These are phyloP conservation scores for Sedum album DNA, from an alignment of 164 flowering plant species.

Conservation along the genomic window DNA sequence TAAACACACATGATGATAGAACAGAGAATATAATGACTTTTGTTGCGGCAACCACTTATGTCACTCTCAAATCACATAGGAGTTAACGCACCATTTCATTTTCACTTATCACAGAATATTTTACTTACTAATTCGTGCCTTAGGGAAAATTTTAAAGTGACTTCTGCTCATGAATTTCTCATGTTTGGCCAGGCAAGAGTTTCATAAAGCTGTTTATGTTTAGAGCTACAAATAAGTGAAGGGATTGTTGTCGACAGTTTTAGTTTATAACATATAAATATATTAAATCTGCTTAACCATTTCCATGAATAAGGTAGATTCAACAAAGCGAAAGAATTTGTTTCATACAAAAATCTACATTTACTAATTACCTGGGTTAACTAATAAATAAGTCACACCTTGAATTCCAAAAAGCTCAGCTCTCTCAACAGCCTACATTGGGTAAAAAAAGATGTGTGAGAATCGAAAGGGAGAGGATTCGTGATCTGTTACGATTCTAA, in stretches of 20 bases:
- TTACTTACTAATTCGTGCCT: too few species aligned
- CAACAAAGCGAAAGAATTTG: background rate
- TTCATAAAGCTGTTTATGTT: too few species aligned
- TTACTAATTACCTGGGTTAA: slow-evolving; percentile 43
- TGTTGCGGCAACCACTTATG: background rate
- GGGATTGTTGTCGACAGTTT: too few species aligned
- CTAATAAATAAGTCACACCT: too few species aligned
- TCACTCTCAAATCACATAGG: background rate
- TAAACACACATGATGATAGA: background rate
- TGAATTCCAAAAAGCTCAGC: too few species aligned
- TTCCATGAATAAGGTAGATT: background rate
- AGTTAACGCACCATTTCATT: background rate
- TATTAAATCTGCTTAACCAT: too few species aligned
- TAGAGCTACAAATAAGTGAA: too few species aligned
- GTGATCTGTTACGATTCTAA: background rate
- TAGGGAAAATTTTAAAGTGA: too few species aligned
- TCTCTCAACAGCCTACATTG: slow-evolving; percentile 78
- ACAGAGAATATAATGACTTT: background rate
- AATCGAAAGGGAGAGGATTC: background rate
- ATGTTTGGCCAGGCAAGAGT: too few species aligned
- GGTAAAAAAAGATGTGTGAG: slow-evolving; percentile 4
- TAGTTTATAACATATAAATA: too few species aligned
- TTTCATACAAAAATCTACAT: background rate
- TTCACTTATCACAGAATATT: too few species aligned
- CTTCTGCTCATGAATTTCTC: too few species aligned